Percentiles rank a stretch among this genome's conserved stretches.
These are phyloP conservation scores for Plectosphaerella cucumerina DNA, from an alignment of 2,329 filamentous ascomycete genomes.

Conservation along the genomic window DNA sequence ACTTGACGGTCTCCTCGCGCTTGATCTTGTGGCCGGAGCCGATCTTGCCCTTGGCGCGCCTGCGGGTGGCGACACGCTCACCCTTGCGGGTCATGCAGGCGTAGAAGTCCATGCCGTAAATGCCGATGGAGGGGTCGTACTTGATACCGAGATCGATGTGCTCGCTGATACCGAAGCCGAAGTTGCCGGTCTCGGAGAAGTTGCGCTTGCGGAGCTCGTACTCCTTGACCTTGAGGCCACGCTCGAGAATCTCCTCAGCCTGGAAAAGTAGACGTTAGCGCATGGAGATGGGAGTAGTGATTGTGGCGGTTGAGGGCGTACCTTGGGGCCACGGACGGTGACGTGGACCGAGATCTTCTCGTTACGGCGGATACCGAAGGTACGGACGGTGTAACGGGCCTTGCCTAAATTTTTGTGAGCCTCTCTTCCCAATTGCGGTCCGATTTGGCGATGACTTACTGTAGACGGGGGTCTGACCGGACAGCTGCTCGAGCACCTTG, in stretches of 20 bases:
- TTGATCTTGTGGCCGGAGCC: conserved; percentile 89
- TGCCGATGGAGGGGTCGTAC: conserved; percentile 97
- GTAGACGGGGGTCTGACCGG: conserved; percentile 99
- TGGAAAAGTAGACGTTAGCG: conserved; percentile 25
- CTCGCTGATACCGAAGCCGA: conserved; percentile 99
- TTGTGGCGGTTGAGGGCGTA: conserved; percentile 18
- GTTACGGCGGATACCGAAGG: conserved; percentile 99
- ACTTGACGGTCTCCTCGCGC: conserved; percentile 94
- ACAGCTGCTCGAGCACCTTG: conserved; percentile 99
- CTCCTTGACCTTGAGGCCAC: conserved; percentile 99
- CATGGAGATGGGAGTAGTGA: not conserved
- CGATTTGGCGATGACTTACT: conserved; percentile 53
- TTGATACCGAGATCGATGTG: conserved; percentile 99
- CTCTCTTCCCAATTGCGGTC: conserved; percentile 2
- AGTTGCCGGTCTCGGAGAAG: conserved; percentile 99
- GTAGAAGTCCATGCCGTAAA: conserved; percentile 99
- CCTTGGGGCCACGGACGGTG: conserved; percentile 92
- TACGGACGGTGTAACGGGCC: conserved; percentile 99
- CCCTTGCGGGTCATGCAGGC: conserved; percentile 99
- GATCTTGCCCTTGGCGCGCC: conserved; percentile 82
- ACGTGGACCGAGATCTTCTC: conserved; percentile 99
- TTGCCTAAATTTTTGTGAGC: conserved; percentile 61
- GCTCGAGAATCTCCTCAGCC: conserved; percentile 99
- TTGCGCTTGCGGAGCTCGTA: conserved; percentile 99
- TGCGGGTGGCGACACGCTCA: conserved; percentile 94